Percentiles rank a stretch among this genome's conserved stretches.
Conservation (phyloP, 768 basidiomycete species). For the Daedaleopsis nitida region DNA sequence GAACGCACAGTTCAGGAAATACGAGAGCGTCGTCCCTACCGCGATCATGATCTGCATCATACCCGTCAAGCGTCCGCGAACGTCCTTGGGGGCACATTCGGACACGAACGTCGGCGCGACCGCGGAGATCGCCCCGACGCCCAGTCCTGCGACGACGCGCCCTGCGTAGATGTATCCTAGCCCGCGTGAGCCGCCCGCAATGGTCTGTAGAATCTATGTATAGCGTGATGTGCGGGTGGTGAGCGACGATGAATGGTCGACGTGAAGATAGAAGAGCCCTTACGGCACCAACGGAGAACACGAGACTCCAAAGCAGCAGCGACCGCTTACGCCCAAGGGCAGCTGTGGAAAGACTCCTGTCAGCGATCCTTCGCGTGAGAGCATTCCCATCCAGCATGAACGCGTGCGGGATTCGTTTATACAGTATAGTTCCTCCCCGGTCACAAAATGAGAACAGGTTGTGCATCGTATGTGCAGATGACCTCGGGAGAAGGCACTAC, state of each 20-base stretch:
- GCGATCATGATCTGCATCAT: slow-evolving; percentile 89
- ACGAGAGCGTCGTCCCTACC: slow-evolving; percentile 82
- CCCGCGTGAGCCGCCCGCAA: slow-evolving; percentile 58
- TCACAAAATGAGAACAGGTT: background rate
- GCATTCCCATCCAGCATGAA: background rate
- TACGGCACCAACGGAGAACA: slow-evolving; percentile 78
- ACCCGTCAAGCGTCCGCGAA: slow-evolving; percentile 84
- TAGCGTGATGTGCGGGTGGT: background rate
- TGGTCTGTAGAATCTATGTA: slow-evolving; percentile 66
- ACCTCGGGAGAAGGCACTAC: background rate
- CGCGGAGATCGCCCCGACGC: slow-evolving; percentile 82
- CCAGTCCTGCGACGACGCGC: slow-evolving; percentile 77
- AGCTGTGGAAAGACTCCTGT: slow-evolving; percentile 38
- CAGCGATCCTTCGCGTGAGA: background rate
- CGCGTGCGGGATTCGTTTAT: too few relatives aligned
- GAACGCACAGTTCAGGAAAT: slow-evolving; percentile 74
- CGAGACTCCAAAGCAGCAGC: slow-evolving; percentile 56
- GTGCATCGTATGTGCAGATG: background rate
- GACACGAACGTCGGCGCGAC: slow-evolving; percentile 86
- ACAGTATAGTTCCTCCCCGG: too few relatives aligned
- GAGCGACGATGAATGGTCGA: background rate
- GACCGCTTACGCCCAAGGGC: slow-evolving; percentile 68
- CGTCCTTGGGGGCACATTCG: slow-evolving; percentile 85
- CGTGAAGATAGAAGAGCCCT: slow-evolving; percentile 16
- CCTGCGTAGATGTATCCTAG: slow-evolving; percentile 77